Evolutionary conservation across 768 basidiomycete genomes (phyloP), one percentile per base, ranked within the genome.

Genomic region (Dentipellis sp.): DNA sequence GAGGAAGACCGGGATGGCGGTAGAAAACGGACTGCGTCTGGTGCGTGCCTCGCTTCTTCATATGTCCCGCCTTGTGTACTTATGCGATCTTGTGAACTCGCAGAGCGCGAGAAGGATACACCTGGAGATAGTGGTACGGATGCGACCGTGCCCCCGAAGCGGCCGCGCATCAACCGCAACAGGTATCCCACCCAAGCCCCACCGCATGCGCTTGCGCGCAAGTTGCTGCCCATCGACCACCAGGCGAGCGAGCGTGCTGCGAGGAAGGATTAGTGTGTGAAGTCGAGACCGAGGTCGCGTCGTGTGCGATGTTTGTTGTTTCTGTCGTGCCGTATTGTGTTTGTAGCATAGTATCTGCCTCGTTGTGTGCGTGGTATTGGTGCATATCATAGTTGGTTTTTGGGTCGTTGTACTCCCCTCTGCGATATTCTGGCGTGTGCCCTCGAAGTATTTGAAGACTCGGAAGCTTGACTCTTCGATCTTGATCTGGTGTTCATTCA

Each of bases 1-100:
- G 84, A 87, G 10, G 85, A 88, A 16, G 84, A 86, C 29, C 78
- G 82, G 50, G 85, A 87, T 58, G 72, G 71, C 42, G 74, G 66
- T 56, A 74, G 86, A 64, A 91, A 91, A 71, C 78, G 88, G 55
- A 80, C 82, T 21, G 69, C 75, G 36, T 80, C 84, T 66, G 89
- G 88, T 88, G 70, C 61, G 79, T 62, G n/a, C 66, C 7, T 21
- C n/a, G 9, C 19, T 29, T 57, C 42, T 14, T 45, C 19, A 12
- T 52, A 37, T 10, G 34, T 11, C 6, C 1, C 16, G 16, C n/a
- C 19, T 8, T 50, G 14, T 50, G 29, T 11, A 10, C 48, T 22
- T 3, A 23, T 21, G 23, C 40, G 10, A 12, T 21, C 36, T 22
- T 37, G 54, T 48, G 57, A 54, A 50, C 21, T 38, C 57, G 29